Evolutionary conservation across 306 rosid genomes (phyloP), one percentile per base, ranked within the genome.

Genomic region (Arachis hypogaea): DNA sequence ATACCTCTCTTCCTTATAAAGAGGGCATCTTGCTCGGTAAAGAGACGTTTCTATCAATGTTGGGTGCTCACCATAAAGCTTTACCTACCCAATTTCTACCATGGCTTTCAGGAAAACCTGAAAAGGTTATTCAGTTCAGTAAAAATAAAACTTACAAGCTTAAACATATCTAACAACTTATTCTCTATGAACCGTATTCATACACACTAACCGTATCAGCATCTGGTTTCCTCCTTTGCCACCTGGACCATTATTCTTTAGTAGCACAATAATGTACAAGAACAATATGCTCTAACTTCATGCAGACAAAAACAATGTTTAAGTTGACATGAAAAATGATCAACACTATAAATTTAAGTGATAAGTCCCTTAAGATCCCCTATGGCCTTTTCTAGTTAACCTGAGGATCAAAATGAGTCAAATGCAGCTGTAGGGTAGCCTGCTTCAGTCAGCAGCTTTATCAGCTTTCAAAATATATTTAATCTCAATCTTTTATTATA

Each of bases 61-160:
- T 63, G 99, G 98, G 12, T 78, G 65, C 70, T 94, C 95, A 59
- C 99, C 98, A 30, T 92, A 86, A 49, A 94, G 83, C 85, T 94
- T 87, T 71, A 94, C 74, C 77, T 88, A 96, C 65, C 98, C 99
- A 43, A 93, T 89, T 86, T 90, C 93, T 51, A 96, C 97, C 98
- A 94, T 94, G 72, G 98, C 99, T 85, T 89, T 92, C 80, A 94
- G 88, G 82, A 94, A 94, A 83, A 88, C 99, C 99, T 92, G 86
- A 67, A 79, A 74, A 50, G 1, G 11, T 2, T 28, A 49, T 75
- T 73, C 66, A 46, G 51, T 7, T 40, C 66, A 52, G 50, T 79
- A 44, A 68, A 73, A 36, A 77, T 22, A 71, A 49, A 46, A 47
- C 55, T 61, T 51, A 29, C 45, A 68, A 36, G 38, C 11, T 76